Evolutionary conservation across 805 yeast genomes (phyloP).

Genomic region (Zygotorulaspora danielsina): DNA sequence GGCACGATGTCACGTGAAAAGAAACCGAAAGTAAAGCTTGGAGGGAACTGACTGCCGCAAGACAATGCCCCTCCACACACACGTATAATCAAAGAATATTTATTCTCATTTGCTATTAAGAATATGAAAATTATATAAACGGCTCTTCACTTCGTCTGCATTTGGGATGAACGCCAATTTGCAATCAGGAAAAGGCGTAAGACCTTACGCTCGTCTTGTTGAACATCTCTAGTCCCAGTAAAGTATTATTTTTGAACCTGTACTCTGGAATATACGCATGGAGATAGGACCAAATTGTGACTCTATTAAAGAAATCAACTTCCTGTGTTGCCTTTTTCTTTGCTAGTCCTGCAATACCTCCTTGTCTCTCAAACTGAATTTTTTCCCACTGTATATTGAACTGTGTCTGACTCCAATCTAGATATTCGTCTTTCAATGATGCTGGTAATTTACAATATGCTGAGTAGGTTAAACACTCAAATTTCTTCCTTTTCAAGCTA

Average conservation of each 20-base stretch:
- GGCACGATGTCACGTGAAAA: too few species aligned
- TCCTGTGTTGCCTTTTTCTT: conserved; percentile 8
- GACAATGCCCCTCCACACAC: too few species aligned
- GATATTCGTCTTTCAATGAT: conserved; percentile 12
- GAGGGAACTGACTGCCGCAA: too few species aligned
- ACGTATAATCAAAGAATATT: too few species aligned
- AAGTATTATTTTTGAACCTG: neutral
- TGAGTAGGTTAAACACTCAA: conserved; percentile 10
- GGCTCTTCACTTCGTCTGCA: too few species aligned
- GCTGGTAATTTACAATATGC: conserved; percentile 11
- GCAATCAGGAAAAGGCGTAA: too few species aligned
- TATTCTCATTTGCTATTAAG: too few species aligned
- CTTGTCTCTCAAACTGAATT: conserved; percentile 13
- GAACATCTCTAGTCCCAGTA: neutral
- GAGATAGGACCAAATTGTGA: conserved; percentile 18
- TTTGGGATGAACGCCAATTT: too few species aligned
- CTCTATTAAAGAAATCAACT: conserved; percentile 11
- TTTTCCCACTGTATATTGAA: conserved; percentile 15
- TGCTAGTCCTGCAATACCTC: conserved; percentile 14
- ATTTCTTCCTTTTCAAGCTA: conserved; percentile 4
- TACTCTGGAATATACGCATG: conserved; percentile 14
- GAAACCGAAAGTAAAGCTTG: too few species aligned
- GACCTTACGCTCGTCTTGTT: too few species aligned
- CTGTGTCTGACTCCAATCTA: conserved; percentile 16
- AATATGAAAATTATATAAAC: too few species aligned